Base-by-base conservation (phyloP, 345 rosid genomes). In the Gossypium anomalum region DNA sequence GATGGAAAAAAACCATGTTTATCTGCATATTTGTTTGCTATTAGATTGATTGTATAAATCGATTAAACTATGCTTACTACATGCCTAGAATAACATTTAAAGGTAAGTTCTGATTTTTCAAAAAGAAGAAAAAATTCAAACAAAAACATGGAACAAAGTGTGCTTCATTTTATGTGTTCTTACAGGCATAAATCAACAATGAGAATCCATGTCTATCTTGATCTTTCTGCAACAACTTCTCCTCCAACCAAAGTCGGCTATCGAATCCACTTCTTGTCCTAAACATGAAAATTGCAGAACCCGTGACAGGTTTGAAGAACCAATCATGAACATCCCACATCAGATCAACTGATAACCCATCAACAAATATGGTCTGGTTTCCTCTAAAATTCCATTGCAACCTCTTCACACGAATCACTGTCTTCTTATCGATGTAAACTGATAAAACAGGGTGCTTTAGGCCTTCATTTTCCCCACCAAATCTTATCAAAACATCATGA, bases 261-360 rank as follows among this genome's bases (percentile, higher is more conserved):
- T 88, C 94, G 78, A 85, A 67, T 13, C 97, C 92, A 78, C 85
- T 91, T 78, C 97, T 91, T 81, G 90, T 87, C 82, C 89, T 80
- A 80, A 94, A 94, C 98, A 92, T 88, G 87, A 94, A 94, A 78
- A 93, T 91, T 47, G 94, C 98, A 69, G 69, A 81, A 4, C 89
- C 92, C 48, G 84, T 73, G 14, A 25, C 84, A 72, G 87, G 79
- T 49, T 69, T 83, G 74, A 85, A 94, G 84, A 92, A 92, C 98
- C 98, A 94, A 70, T 86, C 92, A 84, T 94, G 97, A 16, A 91
- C 95, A 82, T 94, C 97, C 98, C 98, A 94, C 90, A 94, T 75
- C 79, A 94, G 74, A 86, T 94, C 97, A 75, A 94, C 88, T 15
- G 87, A 82, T 80, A 90, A 82, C 2, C 97, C 97, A 74, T 94